Percentiles rank a stretch among this genome's conserved stretches.
These are phyloP conservation scores for Aspergillus campestris DNA, from an alignment of 495 filamentous ascomycete species.

Conservation along the genomic window DNA sequence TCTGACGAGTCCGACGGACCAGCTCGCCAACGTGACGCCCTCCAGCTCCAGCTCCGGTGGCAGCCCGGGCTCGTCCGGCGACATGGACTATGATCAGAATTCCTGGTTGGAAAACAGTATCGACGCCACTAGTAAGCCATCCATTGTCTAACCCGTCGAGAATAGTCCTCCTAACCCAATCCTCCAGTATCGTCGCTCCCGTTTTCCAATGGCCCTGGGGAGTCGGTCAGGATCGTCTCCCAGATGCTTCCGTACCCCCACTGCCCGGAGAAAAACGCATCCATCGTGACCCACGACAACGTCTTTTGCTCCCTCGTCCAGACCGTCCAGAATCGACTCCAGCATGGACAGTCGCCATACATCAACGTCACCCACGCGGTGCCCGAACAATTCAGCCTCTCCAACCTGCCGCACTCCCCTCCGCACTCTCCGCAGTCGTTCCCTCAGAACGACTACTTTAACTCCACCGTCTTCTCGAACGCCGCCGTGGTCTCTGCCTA, in stretches of 20 bases:
- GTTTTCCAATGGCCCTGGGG: conserved; percentile 25
- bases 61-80: conserved; percentile 28
- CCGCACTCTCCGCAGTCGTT: conserved; percentile 47
- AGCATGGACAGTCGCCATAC: conserved; percentile 39
- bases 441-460: conserved; percentile 48
- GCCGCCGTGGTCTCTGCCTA: conserved; percentile 48
- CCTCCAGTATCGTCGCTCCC: conserved; percentile 28
- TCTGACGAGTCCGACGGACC: conserved; percentile 28
- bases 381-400: conserved; percentile 52
- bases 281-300: conserved; percentile 23
- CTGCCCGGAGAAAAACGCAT: conserved; percentile 35
- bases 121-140: conserved; percentile 33
- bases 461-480: conserved; percentile 46
- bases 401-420: conserved; percentile 53
- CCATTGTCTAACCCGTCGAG: background rate
- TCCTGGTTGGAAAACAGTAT: conserved; percentile 40
- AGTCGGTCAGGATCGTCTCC: conserved; percentile 49
- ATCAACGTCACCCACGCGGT: conserved; percentile 59
- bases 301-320: conserved; percentile 45
- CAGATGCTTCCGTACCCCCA: conserved; percentile 55
- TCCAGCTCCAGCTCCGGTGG: conserved; percentile 33
- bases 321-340: conserved; percentile 42
- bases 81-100: conserved; percentile 32
- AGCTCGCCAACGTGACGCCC: conserved; percentile 23
- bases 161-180: conserved; percentile 7